Evolutionary conservation across 345 rosid species (phyloP).

Genomic region (Corchorus olitorius): DNA sequence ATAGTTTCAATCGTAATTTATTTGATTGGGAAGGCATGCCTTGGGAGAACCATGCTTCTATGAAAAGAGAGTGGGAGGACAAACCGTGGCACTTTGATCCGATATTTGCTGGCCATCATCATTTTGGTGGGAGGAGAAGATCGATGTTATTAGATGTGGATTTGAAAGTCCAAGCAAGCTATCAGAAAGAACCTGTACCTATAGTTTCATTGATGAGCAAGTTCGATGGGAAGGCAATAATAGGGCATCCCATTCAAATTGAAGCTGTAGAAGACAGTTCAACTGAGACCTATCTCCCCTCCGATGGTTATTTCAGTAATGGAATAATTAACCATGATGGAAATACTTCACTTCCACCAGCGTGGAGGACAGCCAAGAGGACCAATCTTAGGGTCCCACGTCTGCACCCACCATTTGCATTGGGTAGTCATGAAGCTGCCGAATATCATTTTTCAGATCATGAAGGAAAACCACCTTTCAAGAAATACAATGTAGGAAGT

Average conservation of each 20-base stretch:
- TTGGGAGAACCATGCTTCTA: constrained; percentile 48
- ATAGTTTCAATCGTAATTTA: constrained; percentile 35
- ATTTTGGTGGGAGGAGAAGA: constrained; percentile 47
- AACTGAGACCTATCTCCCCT: constrained; percentile 50
- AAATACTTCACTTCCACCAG: constrained; percentile 54
- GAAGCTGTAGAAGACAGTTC: constrained; percentile 78
- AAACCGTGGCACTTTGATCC: constrained; percentile 42
- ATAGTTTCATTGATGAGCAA: constrained; percentile 83
- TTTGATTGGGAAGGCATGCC: constrained; percentile 61
- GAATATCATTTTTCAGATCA: constrained; percentile 37
- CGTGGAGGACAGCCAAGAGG: constrained; percentile 95
- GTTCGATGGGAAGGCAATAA: constrained; percentile 79
- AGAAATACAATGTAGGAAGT: constrained; percentile 40
- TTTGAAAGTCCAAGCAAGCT: constrained; percentile 83
- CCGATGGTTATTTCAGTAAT: constrained; percentile 41
- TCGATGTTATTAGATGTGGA: constrained; percentile 75
- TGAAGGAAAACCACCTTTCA: constrained; percentile 43
- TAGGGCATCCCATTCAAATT: constrained; percentile 86
- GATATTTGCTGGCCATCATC: constrained; percentile 36
- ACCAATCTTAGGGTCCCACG: constrained; percentile 83
- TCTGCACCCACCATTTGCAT: constrained; percentile 46
- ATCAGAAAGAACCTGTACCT: constrained; percentile 77
- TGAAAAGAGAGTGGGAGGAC: constrained; percentile 45
- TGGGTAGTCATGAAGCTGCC: constrained; percentile 43
- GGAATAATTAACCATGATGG: constrained; percentile 55